Conservation (phyloP, 1,284 basidiomycete genomes). For the Sporisorium exsertum region DNA sequence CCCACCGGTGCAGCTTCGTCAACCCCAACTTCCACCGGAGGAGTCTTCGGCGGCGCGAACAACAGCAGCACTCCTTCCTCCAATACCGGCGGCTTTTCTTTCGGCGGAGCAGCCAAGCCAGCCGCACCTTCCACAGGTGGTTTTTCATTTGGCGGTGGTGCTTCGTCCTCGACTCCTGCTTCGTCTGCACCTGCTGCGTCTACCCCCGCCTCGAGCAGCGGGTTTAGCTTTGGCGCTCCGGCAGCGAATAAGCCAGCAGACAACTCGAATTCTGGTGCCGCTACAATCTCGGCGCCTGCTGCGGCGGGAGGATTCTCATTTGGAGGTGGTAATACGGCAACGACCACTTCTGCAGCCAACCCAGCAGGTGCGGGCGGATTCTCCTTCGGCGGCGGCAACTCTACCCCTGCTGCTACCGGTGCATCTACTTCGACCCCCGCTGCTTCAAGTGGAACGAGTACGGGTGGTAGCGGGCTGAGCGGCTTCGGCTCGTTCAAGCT, state of each 20-base stretch:
- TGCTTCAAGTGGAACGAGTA: too few relatives aligned
- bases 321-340: conserved; percentile 22
- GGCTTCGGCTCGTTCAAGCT: conserved; percentile 43
- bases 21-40: conserved; percentile 15
- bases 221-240: conserved; percentile 40
- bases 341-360: conserved; percentile 29
- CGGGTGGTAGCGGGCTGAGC: conserved; percentile 20
- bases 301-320: conserved; percentile 48
- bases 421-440: conserved; percentile 24
- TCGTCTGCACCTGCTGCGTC: conserved; percentile 14
- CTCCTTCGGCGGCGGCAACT: conserved; percentile 45
- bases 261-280: conserved; percentile 3
- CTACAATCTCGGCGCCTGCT: conserved; percentile 41
- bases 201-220: conserved; percentile 20
- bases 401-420: conserved; percentile 22
- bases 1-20: conserved; percentile 7
- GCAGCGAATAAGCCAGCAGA: conserved; percentile 29
- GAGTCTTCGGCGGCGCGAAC: conserved; percentile 34
- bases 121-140: conserved; percentile 45
- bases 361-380: conserved; percentile 32
- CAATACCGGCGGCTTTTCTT: conserved; percentile 35
- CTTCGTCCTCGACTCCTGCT: conserved; percentile 39
- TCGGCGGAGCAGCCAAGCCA: conserved; percentile 42
- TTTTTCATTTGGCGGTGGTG: conserved; percentile 49
- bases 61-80: conserved; percentile 9